Conservation (phyloP, 192 early-diverging fungal genomes). For the Cetraspora pellucida region DNA sequence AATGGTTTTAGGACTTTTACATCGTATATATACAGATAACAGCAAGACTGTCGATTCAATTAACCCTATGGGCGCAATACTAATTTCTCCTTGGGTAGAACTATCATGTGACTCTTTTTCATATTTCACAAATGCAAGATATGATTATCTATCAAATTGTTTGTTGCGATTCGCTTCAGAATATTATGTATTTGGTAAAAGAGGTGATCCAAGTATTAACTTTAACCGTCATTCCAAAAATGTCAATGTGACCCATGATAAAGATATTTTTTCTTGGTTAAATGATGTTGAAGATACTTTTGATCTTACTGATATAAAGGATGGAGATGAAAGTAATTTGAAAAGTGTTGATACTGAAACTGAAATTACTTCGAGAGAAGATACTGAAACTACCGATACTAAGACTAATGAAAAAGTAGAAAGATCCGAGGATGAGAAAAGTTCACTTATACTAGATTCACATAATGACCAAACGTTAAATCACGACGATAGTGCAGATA, state of each 20-base stretch:
- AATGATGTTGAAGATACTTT: not conserved
- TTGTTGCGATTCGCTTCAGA: not conserved
- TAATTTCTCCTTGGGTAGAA: conserved; percentile 30
- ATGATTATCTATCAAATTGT: not conserved
- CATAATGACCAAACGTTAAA: too few species aligned
- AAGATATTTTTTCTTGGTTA: not conserved
- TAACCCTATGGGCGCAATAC: not conserved
- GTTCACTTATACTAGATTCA: too few species aligned
- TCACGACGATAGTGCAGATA: too few species aligned
- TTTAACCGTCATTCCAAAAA: not conserved
- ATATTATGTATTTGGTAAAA: conserved; percentile 21
- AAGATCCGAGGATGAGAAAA: too few species aligned
- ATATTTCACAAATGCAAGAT: conserved; percentile 15
- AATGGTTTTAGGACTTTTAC: not conserved
- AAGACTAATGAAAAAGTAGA: too few species aligned
- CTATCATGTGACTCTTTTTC: conserved; percentile 15
- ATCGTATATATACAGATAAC: not conserved
- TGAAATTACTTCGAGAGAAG: too few species aligned
- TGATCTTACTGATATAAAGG: not conserved
- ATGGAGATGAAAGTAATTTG: not conserved
- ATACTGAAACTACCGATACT: too few species aligned
- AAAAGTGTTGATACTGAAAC: not conserved
- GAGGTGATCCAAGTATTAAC: not conserved
- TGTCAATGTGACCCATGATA: not conserved
- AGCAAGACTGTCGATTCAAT: not conserved